phyloP scores from a whole-genome alignment of 306 rosid genomes.

The Corylus avellana region DNA sequence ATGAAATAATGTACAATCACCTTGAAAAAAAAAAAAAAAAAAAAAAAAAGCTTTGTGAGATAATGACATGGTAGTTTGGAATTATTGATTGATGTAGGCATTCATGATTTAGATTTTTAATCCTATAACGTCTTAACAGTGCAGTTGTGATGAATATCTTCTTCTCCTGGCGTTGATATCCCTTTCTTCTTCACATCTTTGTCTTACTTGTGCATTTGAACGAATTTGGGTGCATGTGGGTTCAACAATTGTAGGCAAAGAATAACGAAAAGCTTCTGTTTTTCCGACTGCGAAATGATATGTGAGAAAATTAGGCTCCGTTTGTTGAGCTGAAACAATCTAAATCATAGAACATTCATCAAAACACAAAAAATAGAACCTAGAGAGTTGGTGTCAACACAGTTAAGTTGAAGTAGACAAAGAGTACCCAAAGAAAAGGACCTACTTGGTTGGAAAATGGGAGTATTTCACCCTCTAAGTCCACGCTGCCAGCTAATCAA shows the following conservation, averaged over 20 bases:
- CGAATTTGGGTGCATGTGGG: neutral
- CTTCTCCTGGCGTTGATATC: neutral
- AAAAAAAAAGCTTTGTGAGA: neutral
- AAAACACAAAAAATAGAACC: no score
- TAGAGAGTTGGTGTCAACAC: no score
- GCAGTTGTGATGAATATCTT: neutral
- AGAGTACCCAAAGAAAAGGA: no score
- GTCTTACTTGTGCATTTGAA: neutral
- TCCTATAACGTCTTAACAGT: neutral
- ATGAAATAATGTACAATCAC: slow-evolving; percentile 10
- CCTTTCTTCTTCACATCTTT: neutral
- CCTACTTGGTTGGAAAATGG: no score
- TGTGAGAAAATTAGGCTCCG: no score
- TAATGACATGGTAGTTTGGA: slow-evolving; percentile 16
- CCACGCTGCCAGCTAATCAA: no score
- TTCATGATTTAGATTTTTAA: neutral
- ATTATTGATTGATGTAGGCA: neutral
- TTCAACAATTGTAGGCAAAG: neutral
- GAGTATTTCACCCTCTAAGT: no score
- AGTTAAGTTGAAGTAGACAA: no score
- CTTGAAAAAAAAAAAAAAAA: neutral
- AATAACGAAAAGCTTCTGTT: neutral
- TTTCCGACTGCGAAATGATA: no score
- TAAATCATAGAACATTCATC: no score
- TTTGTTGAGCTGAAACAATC: no score